These are phyloP conservation scores for Oidiodendron maius DNA, from an alignment of 495 filamentous ascomycete genomes.

Conservation along the genomic window DNA sequence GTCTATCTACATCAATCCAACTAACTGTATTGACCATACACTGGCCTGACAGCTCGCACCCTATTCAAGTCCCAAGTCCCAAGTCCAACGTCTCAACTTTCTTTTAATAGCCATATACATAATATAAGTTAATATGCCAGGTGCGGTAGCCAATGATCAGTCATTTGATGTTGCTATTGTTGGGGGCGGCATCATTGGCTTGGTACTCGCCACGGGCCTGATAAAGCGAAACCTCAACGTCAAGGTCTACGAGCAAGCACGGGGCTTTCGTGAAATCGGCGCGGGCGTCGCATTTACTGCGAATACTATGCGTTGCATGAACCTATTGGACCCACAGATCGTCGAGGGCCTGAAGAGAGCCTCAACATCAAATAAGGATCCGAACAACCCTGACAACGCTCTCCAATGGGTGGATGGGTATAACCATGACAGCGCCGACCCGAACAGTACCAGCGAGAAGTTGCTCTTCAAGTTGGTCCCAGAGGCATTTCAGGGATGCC, in stretches of 20 bases:
- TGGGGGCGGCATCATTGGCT: constrained; percentile 55
- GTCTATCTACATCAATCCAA: no score
- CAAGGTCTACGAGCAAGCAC: constrained; percentile 50
- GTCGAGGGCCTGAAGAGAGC: not conserved
- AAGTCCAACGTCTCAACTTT: no score
- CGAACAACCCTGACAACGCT: not conserved
- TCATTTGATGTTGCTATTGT: constrained; percentile 42
- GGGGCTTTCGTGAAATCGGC: constrained; percentile 48
- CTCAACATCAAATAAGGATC: not conserved
- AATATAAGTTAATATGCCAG: no score
- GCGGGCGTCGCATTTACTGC: constrained; percentile 56
- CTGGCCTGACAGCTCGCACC: no score
- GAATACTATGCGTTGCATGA: constrained; percentile 52
- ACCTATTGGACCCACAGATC: constrained; percentile 33
- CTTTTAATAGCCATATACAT: no score
- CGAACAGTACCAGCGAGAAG: constrained; percentile 9
- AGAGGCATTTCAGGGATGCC: constrained; percentile 35
- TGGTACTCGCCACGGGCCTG: constrained; percentile 49
- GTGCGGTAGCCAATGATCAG: no score
- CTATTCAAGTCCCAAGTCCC: no score
- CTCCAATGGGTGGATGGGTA: constrained; percentile 32
- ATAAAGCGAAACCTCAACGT: constrained; percentile 40
- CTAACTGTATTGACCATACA: no score
- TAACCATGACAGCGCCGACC: constrained; percentile 11
- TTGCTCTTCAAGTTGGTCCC: constrained; percentile 27